Base-by-base conservation (phyloP, 805 yeast species). In the Cyberlindnera euphorbiae region DNA sequence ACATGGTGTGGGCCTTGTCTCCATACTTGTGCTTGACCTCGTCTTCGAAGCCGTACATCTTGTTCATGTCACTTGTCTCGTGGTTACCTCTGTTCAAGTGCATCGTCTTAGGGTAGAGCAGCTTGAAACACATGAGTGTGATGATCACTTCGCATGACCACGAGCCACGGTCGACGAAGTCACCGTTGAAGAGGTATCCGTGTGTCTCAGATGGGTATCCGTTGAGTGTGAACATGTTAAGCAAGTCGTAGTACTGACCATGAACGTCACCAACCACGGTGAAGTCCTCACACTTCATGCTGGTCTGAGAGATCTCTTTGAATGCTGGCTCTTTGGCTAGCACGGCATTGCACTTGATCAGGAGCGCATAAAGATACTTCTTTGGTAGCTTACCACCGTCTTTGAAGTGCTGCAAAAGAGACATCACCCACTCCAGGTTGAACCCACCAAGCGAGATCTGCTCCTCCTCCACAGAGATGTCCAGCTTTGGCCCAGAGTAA, bases 71-170 rank as follows among this genome's bases (percentile, higher is more conserved):
- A 54, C 83, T 82, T 2, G 97, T 89, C 60, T 93, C 98, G 61
- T 93, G 98, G 59, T 93, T 93, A 18, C 98, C 98, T 56, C 98
- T 73, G 63, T 93, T 93, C 42, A 93, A 59, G 61, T 64, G 88
- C 30, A 90, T 59, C 30, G 72, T 69, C 3, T 63, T 53, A 12
- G 98, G 98, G 52, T 72, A 82, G 23, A 82, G 60, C 24, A 88
- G 66, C 62, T 93, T 93, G 59, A 85, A 72, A 10, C 80, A 70
- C 58, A 84, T 88, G 28, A 86, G 69, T 21, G 82, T 66, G 31
- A 93, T 63, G 2, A 96, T 96, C 31, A 93, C 95, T 58, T 93
- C 98, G 55, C 95, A 85, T 4, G 97, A 87, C 97, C 98, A 90
- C 13, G 95, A 84, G 6, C 98, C 98, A 54, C 98, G 73, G 59